Conservation (phyloP, 1,284 basidiomycete species). For the Cutaneotrichosporon curvatum region DNA sequence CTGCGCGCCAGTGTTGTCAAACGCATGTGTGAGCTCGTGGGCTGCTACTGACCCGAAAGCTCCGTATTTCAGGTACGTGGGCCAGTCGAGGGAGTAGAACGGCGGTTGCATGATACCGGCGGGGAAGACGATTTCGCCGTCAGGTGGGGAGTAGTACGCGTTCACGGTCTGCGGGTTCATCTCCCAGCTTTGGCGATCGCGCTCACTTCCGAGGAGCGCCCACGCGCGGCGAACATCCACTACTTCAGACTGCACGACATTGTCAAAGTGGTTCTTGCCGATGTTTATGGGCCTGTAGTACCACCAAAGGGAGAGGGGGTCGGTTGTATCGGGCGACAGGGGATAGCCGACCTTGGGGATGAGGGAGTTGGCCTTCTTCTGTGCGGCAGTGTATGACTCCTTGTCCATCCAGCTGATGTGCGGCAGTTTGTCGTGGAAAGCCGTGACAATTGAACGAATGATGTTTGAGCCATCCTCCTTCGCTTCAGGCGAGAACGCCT, state of each 20-base stretch:
- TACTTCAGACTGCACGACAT: slow-evolving; percentile 47
- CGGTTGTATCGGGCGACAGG: slow-evolving; percentile 68
- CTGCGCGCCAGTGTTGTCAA: slow-evolving; percentile 73
- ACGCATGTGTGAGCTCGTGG: slow-evolving; percentile 86
- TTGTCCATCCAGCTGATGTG: slow-evolving; percentile 88
- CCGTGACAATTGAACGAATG: slow-evolving; percentile 71
- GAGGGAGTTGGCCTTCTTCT: slow-evolving; percentile 58
- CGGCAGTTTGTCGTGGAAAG: slow-evolving; percentile 74
- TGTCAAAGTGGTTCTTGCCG: slow-evolving; percentile 72
- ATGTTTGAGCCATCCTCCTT: slow-evolving; percentile 73
- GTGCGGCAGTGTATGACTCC: slow-evolving; percentile 70
- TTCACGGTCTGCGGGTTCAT: slow-evolving; percentile 46
- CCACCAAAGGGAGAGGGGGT: slow-evolving; percentile 59
- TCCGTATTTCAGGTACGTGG: slow-evolving; percentile 77
- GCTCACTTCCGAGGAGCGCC: slow-evolving; percentile 63
- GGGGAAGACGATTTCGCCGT: slow-evolving; percentile 81
- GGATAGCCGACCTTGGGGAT: slow-evolving; percentile 60
- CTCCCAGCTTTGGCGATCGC: slow-evolving; percentile 75
- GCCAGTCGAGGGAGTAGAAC: slow-evolving; percentile 83
- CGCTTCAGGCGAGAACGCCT: slow-evolving; percentile 75
- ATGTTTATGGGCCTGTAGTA: slow-evolving; percentile 73
- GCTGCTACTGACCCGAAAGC: slow-evolving; percentile 83
- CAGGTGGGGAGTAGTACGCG: slow-evolving; percentile 42
- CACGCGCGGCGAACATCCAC: slow-evolving; percentile 54
- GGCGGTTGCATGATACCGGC: slow-evolving; percentile 90